A percentile compares a stretch with the other conserved stretches of the same genome.
These are phyloP conservation scores for Colletotrichum sp. DNA, from an alignment of 2,329 filamentous ascomycete species.

Conservation along the genomic window DNA sequence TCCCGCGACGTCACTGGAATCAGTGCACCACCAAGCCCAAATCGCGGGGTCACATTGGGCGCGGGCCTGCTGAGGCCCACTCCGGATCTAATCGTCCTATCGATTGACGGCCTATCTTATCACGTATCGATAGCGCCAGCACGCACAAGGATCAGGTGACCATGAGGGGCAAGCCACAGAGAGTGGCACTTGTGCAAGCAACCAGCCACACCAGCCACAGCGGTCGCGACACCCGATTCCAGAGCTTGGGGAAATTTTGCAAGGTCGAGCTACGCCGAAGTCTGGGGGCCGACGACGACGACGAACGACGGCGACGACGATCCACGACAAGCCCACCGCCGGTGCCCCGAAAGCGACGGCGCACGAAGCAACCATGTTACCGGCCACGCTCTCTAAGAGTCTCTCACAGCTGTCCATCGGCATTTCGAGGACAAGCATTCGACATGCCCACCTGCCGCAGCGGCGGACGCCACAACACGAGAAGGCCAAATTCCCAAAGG, in stretches of 20 bases:
- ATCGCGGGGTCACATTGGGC: constrained; percentile 13
- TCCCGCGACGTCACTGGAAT: constrained; percentile 27
- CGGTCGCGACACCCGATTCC: constrained; percentile 3
- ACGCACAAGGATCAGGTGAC: background rate
- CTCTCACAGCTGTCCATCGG: constrained; percentile 47
- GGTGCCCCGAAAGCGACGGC: background rate
- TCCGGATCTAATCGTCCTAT: background rate
- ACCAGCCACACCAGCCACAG: constrained; percentile 12
- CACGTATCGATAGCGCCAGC: background rate
- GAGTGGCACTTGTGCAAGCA: accelerated
- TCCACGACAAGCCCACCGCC: background rate
- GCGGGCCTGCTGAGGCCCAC: background rate
- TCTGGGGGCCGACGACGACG: constrained; percentile 8
- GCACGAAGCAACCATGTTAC: constrained; percentile 38
- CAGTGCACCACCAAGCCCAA: constrained; percentile 8
- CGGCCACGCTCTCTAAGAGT: constrained; percentile 31
- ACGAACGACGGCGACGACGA: constrained; percentile 4
- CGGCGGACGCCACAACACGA: constrained; percentile 24
- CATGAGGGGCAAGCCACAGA: background rate
- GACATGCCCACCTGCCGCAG: constrained; percentile 34
- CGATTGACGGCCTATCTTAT: background rate
- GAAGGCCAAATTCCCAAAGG: constrained; percentile 30
- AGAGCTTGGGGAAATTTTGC: constrained; percentile 23
- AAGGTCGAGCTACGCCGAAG: background rate
- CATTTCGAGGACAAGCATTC: constrained; percentile 44